Conservation (phyloP, 306 rosid genomes). For the Vachellia pachyceras region DNA sequence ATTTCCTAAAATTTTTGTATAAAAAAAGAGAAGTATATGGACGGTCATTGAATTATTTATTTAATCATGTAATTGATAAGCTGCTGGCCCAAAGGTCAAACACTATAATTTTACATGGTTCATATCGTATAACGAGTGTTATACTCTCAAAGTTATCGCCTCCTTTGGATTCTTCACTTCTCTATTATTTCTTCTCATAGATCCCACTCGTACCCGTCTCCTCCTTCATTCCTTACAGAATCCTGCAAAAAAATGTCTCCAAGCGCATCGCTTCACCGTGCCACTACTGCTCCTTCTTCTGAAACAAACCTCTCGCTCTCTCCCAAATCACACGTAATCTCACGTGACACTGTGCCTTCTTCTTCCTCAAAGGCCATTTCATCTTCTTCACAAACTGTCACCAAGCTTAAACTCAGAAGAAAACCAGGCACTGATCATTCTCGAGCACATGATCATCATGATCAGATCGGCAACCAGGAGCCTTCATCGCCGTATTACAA, state of each 20-base stretch:
- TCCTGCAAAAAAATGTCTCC: background rate
- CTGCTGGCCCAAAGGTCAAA: background rate
- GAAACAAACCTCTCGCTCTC: background rate
- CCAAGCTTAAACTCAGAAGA: background rate
- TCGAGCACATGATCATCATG: too few relatives aligned
- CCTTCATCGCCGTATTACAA: background rate
- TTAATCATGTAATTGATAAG: background rate
- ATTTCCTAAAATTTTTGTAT: too few relatives aligned
- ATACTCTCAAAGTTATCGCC: conserved; percentile 3
- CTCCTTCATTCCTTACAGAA: background rate
- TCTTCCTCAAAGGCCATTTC: conserved; percentile 1
- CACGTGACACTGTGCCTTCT: background rate
- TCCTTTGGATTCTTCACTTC: background rate
- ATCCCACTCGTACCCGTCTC: background rate
- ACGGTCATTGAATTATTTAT: background rate
- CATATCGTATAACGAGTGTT: background rate
- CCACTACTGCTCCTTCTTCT: too few relatives aligned
- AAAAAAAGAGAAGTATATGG: background rate
- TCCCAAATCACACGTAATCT: background rate
- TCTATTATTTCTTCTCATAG: background rate
- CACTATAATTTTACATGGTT: background rate
- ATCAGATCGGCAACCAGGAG: background rate
- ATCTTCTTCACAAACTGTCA: background rate
- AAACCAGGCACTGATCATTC: background rate
- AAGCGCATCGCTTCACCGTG: background rate